Percentiles rank a stretch among this genome's conserved stretches.
Conservation (phyloP, 2,329 filamentous ascomycete species). For the Nigrograna mackinnonii region DNA sequence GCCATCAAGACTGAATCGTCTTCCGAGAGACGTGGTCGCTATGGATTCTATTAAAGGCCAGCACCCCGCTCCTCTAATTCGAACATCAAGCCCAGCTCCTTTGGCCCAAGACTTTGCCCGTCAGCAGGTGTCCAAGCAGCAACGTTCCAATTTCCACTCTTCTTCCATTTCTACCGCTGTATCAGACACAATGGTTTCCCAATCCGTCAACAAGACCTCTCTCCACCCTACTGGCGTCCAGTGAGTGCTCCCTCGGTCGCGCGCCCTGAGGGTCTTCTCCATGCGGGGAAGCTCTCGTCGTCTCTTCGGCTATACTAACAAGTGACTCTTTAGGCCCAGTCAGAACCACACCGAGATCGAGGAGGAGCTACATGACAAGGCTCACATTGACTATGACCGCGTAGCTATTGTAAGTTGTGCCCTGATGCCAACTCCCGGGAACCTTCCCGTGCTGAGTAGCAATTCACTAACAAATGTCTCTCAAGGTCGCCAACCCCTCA, state of each 20-base stretch:
- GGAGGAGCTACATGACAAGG: slow-evolving; percentile 95
- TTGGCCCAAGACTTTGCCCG: slow-evolving; percentile 59
- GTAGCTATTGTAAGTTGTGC: slow-evolving; percentile 82
- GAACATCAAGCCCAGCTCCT: slow-evolving; percentile 47
- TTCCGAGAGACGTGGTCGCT: slow-evolving; percentile 28
- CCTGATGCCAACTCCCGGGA: not conserved
- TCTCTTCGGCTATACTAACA: slow-evolving; percentile 30
- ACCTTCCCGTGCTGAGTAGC: not conserved
- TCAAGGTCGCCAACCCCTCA: slow-evolving; percentile 82
- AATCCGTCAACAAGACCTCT: slow-evolving; percentile 83
- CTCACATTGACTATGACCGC: slow-evolving; percentile 98
- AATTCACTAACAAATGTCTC: slow-evolving; percentile 15
- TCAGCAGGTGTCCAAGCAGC: slow-evolving; percentile 62
- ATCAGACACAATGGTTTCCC: slow-evolving; percentile 45
- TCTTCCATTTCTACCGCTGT: slow-evolving; percentile 52
- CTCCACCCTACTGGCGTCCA: slow-evolving; percentile 89
- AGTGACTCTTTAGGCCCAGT: slow-evolving; percentile 64
- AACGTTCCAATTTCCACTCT: slow-evolving; percentile 62
- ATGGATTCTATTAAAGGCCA: slow-evolving; percentile 42
- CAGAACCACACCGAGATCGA: slow-evolving; percentile 95
- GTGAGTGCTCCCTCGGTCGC: slow-evolving; percentile 60
- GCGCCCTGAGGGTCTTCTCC: too few relatives aligned
- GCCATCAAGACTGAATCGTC: slow-evolving; percentile 8
- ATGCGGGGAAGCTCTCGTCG: too few relatives aligned
- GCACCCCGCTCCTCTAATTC: slow-evolving; percentile 34